These are phyloP conservation scores for Neonectria magnoliae DNA, from an alignment of 2,329 filamentous ascomycete species.

Conservation along the genomic window DNA sequence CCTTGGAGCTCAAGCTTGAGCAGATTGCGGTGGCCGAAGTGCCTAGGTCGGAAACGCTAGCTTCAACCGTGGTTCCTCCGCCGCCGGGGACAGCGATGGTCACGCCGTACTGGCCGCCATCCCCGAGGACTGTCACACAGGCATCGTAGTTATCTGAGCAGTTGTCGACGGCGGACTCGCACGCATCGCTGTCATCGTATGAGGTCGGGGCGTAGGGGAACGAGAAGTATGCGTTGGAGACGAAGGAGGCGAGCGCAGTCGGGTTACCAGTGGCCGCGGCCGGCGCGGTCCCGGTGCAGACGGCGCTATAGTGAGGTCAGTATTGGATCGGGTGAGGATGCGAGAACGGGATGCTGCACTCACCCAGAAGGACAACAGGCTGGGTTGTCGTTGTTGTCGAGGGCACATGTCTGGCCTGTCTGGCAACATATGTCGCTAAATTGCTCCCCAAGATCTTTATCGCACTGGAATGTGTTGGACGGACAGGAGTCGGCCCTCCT, in stretches of 20 bases:
- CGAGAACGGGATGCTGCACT: conserved; percentile 35
- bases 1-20: conserved; percentile 62
- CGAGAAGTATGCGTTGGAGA: conserved; percentile 67
- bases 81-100: conserved; percentile 66
- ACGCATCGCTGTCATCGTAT: conserved; percentile 61
- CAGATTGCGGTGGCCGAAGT: conserved; percentile 64
- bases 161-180: conserved; percentile 60
- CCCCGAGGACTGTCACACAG: conserved; percentile 61
- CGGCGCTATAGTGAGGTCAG: conserved; percentile 52
- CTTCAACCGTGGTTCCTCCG: conserved; percentile 62
- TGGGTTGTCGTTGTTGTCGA: conserved; percentile 59
- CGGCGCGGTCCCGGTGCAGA: conserved; percentile 67
- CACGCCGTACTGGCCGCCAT: conserved; percentile 57
- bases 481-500: conserved; percentile 53
- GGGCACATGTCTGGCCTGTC: conserved; percentile 59
- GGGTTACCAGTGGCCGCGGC: conserved; percentile 49
- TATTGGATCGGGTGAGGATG: not conserved
- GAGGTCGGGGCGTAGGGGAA: conserved; percentile 67
- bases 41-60: conserved; percentile 52
- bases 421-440: conserved; percentile 63
- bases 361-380: conserved; percentile 66
- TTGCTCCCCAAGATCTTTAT: conserved; percentile 54
- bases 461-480: conserved; percentile 61
- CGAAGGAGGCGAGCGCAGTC: conserved; percentile 58
- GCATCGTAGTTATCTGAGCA: conserved; percentile 65